Evolutionary conservation across 208 protist species (phyloP), one percentile per base, ranked within the genome.

Genomic region (Leishmania martiniquensis): DNA sequence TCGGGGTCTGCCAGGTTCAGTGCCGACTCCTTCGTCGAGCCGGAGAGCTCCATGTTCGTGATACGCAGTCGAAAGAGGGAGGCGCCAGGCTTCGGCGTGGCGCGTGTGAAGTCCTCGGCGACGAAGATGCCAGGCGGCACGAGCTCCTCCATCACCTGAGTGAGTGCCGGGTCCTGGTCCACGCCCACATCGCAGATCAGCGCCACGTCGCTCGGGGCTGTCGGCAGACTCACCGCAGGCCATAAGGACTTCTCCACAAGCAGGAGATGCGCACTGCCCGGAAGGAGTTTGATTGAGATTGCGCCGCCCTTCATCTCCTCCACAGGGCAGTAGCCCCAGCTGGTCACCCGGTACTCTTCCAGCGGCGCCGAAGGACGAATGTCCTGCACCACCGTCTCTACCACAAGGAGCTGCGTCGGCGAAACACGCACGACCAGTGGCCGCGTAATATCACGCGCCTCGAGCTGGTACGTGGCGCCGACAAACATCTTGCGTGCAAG

Each of bases 81-180:
- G 32, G 82, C 57, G 15, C 83, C 85, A 22, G 83, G 77, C 52
- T 78, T 55, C 25, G 91, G 85, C 15, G 80, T 82, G 45, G 81
- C 87, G 54, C 88, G 85, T 17, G 88, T 93, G 78, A 97, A 97
- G 76, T 84, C 87, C 52, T 94, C 83, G 6, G 91, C 74, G 42
- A 97, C 91, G 65, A 97, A 89, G 32, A 96, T 80, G 59, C 89
- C 91, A 29, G 91, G 89, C 9, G 93, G 93, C 32, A 97, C 93
- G 12, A 97, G 83, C 77, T 89, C 87, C 32, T 45, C 60, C 87
- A 97, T 87, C 49, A 94, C 77, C 63, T 86, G 63, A 45, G 51
- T 22, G 32, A 94, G 72, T 47, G 85, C 85, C 15, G 83, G 22
- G 71, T 92, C 85, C 29, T 78, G 72, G 55, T 94, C 76, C 29